phyloP scores from a whole-genome alignment of 2,329 filamentous ascomycete species.

The Hymenotorrendiella dingleyae region DNA sequence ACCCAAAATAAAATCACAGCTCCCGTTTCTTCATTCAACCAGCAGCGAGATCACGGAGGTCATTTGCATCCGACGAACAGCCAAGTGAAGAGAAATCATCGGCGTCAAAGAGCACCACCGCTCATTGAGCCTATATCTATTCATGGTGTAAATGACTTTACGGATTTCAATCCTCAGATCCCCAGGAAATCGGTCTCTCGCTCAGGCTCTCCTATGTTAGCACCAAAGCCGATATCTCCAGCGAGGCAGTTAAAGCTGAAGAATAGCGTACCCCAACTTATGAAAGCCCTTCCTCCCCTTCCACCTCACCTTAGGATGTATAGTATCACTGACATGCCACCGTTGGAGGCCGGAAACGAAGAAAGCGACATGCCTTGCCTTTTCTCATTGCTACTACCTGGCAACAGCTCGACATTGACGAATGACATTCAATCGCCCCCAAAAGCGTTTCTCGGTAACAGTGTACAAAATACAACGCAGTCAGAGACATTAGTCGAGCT shows the following conservation, averaged over 20 bases:
- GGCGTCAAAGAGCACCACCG: conserved; percentile 2
- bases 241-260: conserved; percentile 29
- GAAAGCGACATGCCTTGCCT: conserved; percentile 9
- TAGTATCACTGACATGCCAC: background rate
- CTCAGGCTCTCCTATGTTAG: conserved; percentile 27
- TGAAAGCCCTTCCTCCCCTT: conserved; percentile 30
- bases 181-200: conserved; percentile 19
- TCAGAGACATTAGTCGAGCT: background rate
- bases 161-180: conserved; percentile 18
- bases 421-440: background rate
- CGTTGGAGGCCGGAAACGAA: background rate
- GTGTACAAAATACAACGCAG: background rate
- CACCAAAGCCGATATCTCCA: conserved; percentile 31
- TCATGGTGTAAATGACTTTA: conserved; percentile 8
- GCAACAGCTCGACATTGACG: background rate
- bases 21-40: conserved; percentile 9
- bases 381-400: conserved; percentile 8
- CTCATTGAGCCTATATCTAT: conserved; percentile 2
- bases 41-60: conserved; percentile 2
- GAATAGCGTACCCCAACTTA: conserved; percentile 31
- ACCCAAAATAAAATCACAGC: conserved; percentile 3
- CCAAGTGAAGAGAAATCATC: conserved; percentile 6
- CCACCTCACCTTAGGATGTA: conserved; percentile 18
- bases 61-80: conserved; percentile 1
- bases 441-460: background rate